phyloP scores from a whole-genome alignment of 2,329 filamentous ascomycete genomes.

The Teratosphaeria destructans region DNA sequence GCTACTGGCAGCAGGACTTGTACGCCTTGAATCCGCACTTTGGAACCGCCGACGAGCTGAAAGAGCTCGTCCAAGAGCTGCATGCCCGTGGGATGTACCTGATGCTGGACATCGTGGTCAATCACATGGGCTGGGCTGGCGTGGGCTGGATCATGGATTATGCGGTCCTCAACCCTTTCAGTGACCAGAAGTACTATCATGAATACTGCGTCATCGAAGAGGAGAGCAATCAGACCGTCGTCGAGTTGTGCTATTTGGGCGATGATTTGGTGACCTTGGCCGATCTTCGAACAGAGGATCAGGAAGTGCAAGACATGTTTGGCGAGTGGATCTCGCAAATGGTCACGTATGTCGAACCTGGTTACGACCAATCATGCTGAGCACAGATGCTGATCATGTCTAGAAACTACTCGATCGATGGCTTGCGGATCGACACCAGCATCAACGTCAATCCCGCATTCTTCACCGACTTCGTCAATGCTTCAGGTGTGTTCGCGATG shows the following conservation, averaged over 20 bases:
- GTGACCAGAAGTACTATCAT: slow-evolving; percentile 52
- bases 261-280: slow-evolving; percentile 37
- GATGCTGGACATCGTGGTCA: slow-evolving; percentile 52
- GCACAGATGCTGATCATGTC: slow-evolving; percentile 38
- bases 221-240: slow-evolving; percentile 28
- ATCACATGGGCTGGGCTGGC: slow-evolving; percentile 43
- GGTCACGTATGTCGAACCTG: slow-evolving; percentile 27
- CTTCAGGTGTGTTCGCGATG: slow-evolving; percentile 27
- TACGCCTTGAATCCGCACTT: slow-evolving; percentile 48
- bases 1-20: slow-evolving; percentile 35
- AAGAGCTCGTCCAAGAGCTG: slow-evolving; percentile 44
- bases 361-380: slow-evolving; percentile 50
- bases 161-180: slow-evolving; percentile 43
- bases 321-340: slow-evolving; percentile 31
- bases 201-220: slow-evolving; percentile 48
- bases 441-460: slow-evolving; percentile 30
- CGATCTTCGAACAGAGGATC: slow-evolving; percentile 37
- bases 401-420: slow-evolving; percentile 32
- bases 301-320: slow-evolving; percentile 31
- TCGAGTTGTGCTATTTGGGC: slow-evolving; percentile 42
- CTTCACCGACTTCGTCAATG: slow-evolving; percentile 24
- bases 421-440: slow-evolving; percentile 29
- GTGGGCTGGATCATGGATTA: slow-evolving; percentile 41
- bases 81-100: slow-evolving; percentile 48
- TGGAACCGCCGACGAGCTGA: slow-evolving; percentile 50